Conservation (phyloP, 257 asterid genomes). For the Apocynum venetum region DNA sequence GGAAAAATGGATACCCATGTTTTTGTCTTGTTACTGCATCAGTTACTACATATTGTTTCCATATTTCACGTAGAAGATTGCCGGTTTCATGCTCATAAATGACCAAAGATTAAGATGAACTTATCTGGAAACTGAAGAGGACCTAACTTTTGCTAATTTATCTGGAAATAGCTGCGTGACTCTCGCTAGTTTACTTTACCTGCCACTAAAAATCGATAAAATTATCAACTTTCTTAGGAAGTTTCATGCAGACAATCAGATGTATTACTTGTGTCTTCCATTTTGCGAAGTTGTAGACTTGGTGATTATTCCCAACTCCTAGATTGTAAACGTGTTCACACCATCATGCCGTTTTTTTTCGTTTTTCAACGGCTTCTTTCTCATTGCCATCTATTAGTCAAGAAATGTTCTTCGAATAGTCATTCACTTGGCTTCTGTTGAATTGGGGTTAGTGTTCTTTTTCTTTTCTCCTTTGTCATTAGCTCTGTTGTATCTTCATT, state of each 20-base stretch:
- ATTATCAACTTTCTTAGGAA: background rate
- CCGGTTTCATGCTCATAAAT: background rate
- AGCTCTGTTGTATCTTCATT: background rate
- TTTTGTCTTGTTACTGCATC: background rate
- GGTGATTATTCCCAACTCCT: background rate
- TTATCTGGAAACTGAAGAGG: background rate
- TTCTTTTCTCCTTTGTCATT: background rate
- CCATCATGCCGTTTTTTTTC: background rate
- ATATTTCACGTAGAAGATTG: background rate
- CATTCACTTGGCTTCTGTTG: background rate
- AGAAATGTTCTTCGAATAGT: background rate
- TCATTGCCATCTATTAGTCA: background rate
- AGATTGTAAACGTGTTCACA: background rate
- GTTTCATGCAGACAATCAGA: background rate
- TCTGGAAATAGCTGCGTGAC: background rate
- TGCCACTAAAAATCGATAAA: too few relatives aligned
- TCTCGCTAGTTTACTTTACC: background rate
- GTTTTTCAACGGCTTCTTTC: background rate
- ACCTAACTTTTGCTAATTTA: background rate
- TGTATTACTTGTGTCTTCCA: background rate
- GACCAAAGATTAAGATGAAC: background rate
- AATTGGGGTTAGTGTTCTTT: background rate
- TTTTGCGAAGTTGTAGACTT: background rate
- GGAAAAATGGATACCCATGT: background rate
- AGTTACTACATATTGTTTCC: background rate